phyloP scores from a whole-genome alignment of 176 grass and related monocot genomes.

The Ensete glaucum region DNA sequence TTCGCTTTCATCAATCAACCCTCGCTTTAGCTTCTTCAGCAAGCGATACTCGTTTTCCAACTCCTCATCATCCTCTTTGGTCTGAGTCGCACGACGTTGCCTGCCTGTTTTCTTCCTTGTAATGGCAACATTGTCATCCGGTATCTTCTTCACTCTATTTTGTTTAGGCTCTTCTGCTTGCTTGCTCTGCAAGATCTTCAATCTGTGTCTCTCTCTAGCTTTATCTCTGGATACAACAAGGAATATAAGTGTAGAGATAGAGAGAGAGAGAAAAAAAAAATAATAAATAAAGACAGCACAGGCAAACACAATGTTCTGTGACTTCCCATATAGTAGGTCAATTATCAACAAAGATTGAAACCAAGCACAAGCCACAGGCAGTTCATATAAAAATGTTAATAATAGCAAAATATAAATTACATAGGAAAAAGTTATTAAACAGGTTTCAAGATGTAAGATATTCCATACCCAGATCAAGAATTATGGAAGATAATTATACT shows the following conservation, averaged over 20 bases:
- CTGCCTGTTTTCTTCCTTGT: conserved; percentile 79
- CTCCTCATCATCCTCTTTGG: conserved; percentile 87
- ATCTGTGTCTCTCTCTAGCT: conserved; percentile 69
- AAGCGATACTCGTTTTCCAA: conserved; percentile 64
- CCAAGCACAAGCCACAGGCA: no score
- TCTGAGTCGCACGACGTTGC: conserved; percentile 59
- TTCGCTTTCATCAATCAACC: conserved; percentile 64
- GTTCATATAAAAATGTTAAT: no score
- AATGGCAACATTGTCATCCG: conserved; percentile 24
- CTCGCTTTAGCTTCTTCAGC: conserved; percentile 76
- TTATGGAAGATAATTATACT: no score
- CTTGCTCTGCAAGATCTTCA: conserved; percentile 66
- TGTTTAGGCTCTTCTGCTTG: conserved; percentile 45
- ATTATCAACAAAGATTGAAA: no score
- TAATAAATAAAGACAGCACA: not conserved
- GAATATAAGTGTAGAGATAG: not conserved
- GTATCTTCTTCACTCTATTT: conserved; percentile 30
- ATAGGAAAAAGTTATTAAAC: no score
- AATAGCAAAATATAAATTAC: no score
- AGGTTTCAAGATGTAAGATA: no score
- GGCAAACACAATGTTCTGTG: not conserved
- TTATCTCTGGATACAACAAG: conserved; percentile 47
- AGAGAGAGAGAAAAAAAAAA: conserved; percentile 5
- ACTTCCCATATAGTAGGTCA: not conserved
- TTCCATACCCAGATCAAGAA: no score